A percentile compares a stretch with the other conserved stretches of the same genome.
These are phyloP conservation scores for Aspergillus fijiensis DNA, from an alignment of 2,329 filamentous ascomycete species.

Conservation along the genomic window DNA sequence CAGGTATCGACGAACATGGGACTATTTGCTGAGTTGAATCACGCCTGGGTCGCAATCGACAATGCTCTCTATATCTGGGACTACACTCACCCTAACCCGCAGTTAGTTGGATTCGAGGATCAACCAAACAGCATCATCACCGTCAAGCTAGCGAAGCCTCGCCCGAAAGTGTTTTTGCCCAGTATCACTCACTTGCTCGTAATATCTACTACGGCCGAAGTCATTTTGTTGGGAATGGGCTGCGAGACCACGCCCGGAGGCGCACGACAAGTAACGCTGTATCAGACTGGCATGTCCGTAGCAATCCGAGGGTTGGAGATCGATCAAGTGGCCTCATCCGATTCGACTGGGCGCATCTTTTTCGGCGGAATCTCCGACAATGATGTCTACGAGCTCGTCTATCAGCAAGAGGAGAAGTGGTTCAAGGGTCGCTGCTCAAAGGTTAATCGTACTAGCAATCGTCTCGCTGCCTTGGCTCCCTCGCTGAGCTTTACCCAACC, in stretches of 20 bases:
- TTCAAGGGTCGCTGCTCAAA: constrained; percentile 86
- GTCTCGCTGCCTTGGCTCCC: constrained; percentile 60
- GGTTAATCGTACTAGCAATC: constrained; percentile 79
- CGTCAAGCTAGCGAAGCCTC: constrained; percentile 83
- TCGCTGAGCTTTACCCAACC: constrained; percentile 43
- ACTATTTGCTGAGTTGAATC: constrained; percentile 88
- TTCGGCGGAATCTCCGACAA: constrained; percentile 78
- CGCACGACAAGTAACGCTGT: constrained; percentile 71
- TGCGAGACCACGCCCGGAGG: constrained; percentile 64
- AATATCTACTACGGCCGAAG: constrained; percentile 80
- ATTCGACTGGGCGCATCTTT: constrained; percentile 83
- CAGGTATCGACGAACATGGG: constrained; percentile 92
- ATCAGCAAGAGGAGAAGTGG: constrained; percentile 97
- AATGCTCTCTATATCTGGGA: constrained; percentile 97
- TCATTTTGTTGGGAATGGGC: constrained; percentile 82
- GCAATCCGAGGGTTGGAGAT: constrained; percentile 75
- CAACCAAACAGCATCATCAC: constrained; percentile 83
- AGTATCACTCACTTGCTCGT: constrained; percentile 86
- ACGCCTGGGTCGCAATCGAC: constrained; percentile 94
- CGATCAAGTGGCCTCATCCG: constrained; percentile 73
- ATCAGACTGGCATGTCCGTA: constrained; percentile 83
- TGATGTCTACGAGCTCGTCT: constrained; percentile 90
- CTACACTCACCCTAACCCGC: constrained; percentile 87
- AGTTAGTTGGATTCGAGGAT: constrained; percentile 89
- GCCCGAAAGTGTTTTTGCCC: constrained; percentile 80